These are phyloP conservation scores for Grifola frondosa DNA, from an alignment of 1,284 basidiomycete genomes.

Conservation along the genomic window DNA sequence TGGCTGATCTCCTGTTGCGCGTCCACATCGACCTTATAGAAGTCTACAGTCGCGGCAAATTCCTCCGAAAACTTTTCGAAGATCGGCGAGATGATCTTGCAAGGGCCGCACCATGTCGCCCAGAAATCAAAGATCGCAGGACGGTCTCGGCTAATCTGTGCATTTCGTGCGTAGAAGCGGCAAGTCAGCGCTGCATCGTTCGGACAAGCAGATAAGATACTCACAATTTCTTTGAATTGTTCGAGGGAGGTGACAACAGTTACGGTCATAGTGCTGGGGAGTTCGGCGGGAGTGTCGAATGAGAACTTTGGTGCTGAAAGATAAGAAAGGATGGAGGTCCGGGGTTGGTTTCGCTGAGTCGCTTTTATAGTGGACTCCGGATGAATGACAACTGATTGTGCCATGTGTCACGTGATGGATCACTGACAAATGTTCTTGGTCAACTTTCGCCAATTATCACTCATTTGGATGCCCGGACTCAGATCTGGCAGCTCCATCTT, in stretches of 20 bases:
- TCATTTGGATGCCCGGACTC: too few relatives aligned
- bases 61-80: constrained; percentile 68
- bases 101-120: constrained; percentile 74
- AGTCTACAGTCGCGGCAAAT: constrained; percentile 54
- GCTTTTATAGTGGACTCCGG: too few relatives aligned
- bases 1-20: constrained; percentile 49
- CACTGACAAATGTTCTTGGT: too few relatives aligned
- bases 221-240: constrained; percentile 56
- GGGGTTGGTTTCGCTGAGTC: too few relatives aligned
- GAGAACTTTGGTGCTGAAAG: too few relatives aligned
- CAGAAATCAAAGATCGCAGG: constrained; percentile 78
- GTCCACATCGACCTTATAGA: constrained; percentile 87
- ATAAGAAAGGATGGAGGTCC: too few relatives aligned
- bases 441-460: too few relatives aligned
- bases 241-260: constrained; percentile 49
- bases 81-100: constrained; percentile 76
- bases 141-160: constrained; percentile 59
- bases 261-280: constrained; percentile 32
- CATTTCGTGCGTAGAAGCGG: constrained; percentile 7
- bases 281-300: too few relatives aligned
- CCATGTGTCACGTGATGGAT: too few relatives aligned
- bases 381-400: too few relatives aligned
- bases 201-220: constrained; percentile 6
- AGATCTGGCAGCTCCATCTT: too few relatives aligned
- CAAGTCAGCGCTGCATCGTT: background rate